Base-by-base conservation (phyloP, 805 yeast species). In the Sugiyamaella chiloensis region DNA sequence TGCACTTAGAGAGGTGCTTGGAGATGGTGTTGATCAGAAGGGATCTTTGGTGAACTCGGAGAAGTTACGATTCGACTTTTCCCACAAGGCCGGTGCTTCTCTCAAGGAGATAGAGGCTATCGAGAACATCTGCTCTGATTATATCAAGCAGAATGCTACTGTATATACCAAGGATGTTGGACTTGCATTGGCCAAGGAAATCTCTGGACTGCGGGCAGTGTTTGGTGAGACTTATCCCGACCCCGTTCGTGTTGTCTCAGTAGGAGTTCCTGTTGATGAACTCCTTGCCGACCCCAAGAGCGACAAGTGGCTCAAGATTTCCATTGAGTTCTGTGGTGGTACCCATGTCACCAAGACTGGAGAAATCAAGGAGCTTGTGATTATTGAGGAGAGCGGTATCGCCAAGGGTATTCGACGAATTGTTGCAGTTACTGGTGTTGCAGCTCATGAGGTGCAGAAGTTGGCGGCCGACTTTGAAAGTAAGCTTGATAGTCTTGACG, bases 201-300 rank as follows among this genome's bases (percentile, higher is more conserved):
- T 93, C 58, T 71, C 69, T 56, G 95, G 97, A 24, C 81, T 93
- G 40, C 87, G 99, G 71, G 99, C 99, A 48, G 99, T 93, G 35
- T 93, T 93, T 61, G 99, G 99, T 62, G 99, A 93, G 74, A 88
- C 96, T 2, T 93, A 93, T 64, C 99, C 99, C 36, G 97, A 93
- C 64, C 99, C 99, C 31, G 99, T 93, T 19, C 83, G 99, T 66
- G 99, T 93, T 58, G 97, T 93, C 42, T 87, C 96, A 24, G 86
- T 93, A 62, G 99, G 99, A 63, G 84, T 79, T 34, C 82, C 96
- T 40, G 89, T 93, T 37, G 89, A 86, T 21, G 93, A 85, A 11
- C 73, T 93, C 57, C 66, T 91, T 56, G 73, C 75, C 5, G 74
- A 81, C 59, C 96, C 97, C 57, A 59, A 71, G 24, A 85, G 79